Percentiles rank a stretch among this genome's conserved stretches.
phyloP scores from a whole-genome alignment of 352 stramenopile species.

The Globisporangium recalcitrans region DNA sequence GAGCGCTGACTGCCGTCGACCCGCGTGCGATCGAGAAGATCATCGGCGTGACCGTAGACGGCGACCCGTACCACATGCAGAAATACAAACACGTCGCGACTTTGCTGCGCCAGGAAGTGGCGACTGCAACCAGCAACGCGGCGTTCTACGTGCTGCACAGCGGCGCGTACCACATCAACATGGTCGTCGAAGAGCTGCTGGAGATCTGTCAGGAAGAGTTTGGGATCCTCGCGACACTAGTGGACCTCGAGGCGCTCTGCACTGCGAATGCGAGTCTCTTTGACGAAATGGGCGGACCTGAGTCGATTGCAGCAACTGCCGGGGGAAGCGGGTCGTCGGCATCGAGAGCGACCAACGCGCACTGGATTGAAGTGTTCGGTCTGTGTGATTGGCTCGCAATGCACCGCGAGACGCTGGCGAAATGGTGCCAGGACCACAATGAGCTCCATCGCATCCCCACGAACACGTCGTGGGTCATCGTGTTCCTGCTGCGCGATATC shows the following conservation, averaged over 20 bases:
- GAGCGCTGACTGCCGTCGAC: conserved; percentile 29
- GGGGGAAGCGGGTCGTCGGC: background rate
- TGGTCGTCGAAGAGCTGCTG: conserved; percentile 41
- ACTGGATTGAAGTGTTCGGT: conserved; percentile 37
- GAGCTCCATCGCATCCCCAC: conserved; percentile 14
- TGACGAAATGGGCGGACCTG: conserved; percentile 17
- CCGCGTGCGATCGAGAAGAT: conserved; percentile 34
- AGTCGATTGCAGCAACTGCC: conserved; percentile 2
- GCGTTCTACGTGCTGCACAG: conserved; percentile 43
- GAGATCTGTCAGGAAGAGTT: conserved; percentile 38
- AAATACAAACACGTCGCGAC: conserved; percentile 26
- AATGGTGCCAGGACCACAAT: conserved; percentile 33
- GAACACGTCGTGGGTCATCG: conserved; percentile 36
- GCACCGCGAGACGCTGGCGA: conserved; percentile 38
- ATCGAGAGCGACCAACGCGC: conserved; percentile 17
- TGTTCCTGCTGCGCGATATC: conserved; percentile 43
- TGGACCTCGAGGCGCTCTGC: conserved; percentile 33
- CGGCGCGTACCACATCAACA: conserved; percentile 33
- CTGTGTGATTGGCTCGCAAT: conserved; percentile 41
- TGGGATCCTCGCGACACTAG: conserved; percentile 28
- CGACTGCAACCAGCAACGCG: conserved; percentile 19
- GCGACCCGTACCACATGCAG: conserved; percentile 43
- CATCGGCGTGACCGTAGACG: conserved; percentile 41
- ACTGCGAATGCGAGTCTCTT: conserved; percentile 18
- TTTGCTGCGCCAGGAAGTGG: conserved; percentile 24